These are phyloP conservation scores for Cucurbita pepo DNA, from an alignment of 306 rosid genomes.

Conservation along the genomic window DNA sequence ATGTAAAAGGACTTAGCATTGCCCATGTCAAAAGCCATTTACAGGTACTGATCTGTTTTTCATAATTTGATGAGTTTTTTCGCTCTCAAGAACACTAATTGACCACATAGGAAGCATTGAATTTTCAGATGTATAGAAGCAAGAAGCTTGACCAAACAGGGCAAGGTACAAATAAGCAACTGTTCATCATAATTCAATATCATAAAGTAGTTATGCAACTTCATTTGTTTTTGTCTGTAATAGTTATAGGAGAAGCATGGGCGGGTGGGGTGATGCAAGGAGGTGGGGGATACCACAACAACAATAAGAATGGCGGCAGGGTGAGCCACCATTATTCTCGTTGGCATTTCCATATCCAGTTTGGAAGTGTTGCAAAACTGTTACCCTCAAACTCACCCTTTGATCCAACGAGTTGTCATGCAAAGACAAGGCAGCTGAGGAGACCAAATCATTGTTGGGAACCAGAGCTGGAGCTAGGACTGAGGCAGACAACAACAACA, in stretches of 20 bases:
- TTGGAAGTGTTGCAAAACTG: not conserved
- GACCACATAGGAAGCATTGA: not conserved
- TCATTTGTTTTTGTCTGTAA: too few species aligned
- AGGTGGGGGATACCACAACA: not conserved
- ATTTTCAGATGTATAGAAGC: conserved; percentile 52
- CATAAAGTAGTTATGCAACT: too few species aligned
- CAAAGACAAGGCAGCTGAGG: not conserved
- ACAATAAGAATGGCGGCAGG: not conserved
- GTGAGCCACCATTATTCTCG: not conserved
- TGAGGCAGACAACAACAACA: conserved; percentile 14
- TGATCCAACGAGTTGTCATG: not conserved
- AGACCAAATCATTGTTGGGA: not conserved
- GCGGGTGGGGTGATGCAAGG: not conserved
- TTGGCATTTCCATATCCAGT: not conserved
- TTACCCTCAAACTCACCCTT: not conserved
- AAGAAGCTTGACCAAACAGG: conserved; percentile 54
- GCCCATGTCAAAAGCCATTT: conserved; percentile 65
- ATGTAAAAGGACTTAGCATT: conserved; percentile 56
- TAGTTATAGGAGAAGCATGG: not conserved
- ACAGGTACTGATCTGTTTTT: not conserved
- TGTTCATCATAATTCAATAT: too few species aligned
- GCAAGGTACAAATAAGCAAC: conserved; percentile 19
- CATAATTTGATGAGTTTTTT: not conserved
- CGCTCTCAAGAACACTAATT: not conserved
- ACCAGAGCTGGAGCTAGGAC: conserved; percentile 48